Evolutionary conservation across 2,329 filamentous ascomycete genomes (phyloP).

Genomic region (Dothiorella sarmentorum): DNA sequence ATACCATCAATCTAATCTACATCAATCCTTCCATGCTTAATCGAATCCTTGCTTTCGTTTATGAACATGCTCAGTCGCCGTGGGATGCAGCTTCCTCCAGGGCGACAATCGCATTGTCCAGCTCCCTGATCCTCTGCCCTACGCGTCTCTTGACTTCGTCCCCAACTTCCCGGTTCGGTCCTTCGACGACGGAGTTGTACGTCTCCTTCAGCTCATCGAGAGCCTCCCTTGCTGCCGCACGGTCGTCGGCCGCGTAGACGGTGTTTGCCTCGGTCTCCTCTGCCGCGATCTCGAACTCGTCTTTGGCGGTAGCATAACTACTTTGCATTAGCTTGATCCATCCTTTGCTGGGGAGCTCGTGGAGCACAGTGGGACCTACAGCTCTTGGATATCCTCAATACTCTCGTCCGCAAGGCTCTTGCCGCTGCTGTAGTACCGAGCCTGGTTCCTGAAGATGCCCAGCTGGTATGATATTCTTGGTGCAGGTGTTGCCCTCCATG

Average conservation of each 20-base stretch:
- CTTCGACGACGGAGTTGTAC: slow-evolving; percentile 44
- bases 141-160: slow-evolving; percentile 51
- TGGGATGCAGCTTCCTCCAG: slow-evolving; percentile 49
- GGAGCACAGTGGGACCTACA: slow-evolving; percentile 23
- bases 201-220: slow-evolving; percentile 48
- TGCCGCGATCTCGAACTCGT: slow-evolving; percentile 50
- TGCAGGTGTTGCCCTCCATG: background rate
- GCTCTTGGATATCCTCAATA: slow-evolving; percentile 36
- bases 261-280: slow-evolving; percentile 54
- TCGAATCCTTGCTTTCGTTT: background rate
- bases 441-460: background rate
- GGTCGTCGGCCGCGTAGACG: slow-evolving; percentile 54
- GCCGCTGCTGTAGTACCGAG: slow-evolving; percentile 8
- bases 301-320: slow-evolving; percentile 35
- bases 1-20: background rate
- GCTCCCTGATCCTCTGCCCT: slow-evolving; percentile 51
- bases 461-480: background rate
- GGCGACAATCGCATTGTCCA: slow-evolving; percentile 49
- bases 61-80: background rate
- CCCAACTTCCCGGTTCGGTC: slow-evolving; percentile 40
- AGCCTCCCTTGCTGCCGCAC: slow-evolving; percentile 52
- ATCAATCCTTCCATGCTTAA: background rate
- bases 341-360: background rate
- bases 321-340: background rate
- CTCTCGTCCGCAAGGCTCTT: slow-evolving; percentile 24